Evolutionary conservation across 768 basidiomycete species (phyloP).

Genomic region (Tephrocybe sp.): DNA sequence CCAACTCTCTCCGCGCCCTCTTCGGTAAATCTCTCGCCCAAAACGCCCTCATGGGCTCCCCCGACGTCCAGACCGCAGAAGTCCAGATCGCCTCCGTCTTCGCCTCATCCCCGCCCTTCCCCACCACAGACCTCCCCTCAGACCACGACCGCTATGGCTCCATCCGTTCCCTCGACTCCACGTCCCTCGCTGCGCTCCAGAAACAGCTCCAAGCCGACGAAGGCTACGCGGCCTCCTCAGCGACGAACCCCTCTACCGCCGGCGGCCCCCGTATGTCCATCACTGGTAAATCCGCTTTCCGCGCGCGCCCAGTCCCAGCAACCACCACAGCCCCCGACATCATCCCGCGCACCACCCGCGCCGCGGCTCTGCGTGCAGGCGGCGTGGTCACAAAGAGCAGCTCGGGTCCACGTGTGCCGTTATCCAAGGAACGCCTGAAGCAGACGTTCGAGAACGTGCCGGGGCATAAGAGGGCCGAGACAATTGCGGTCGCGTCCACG

Average conservation of each 20-base stretch:
- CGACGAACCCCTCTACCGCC: constrained; percentile 41
- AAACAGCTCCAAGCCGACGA: constrained; percentile 35
- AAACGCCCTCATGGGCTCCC: constrained; percentile 75
- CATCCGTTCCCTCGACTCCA: constrained; percentile 47
- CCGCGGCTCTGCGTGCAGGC: constrained; percentile 74
- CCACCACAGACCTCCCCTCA: constrained; percentile 58
- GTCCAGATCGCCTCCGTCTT: constrained; percentile 78
- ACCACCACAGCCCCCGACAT: constrained; percentile 67
- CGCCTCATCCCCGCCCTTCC: constrained; percentile 81
- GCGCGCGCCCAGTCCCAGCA: constrained; percentile 65
- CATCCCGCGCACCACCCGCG: constrained; percentile 72
- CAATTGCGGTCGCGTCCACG: constrained; percentile 73
- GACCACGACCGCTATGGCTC: constrained; percentile 34
- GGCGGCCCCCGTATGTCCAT: constrained; percentile 38
- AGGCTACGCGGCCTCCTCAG: constrained; percentile 45
- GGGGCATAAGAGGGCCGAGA: constrained; percentile 73
- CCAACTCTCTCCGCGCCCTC: constrained; percentile 69
- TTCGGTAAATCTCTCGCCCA: constrained; percentile 56
- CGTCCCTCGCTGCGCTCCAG: constrained; percentile 47
- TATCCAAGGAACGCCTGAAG: constrained; percentile 59
- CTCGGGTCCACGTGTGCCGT: constrained; percentile 47
- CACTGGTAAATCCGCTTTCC: constrained; percentile 55
- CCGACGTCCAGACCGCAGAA: constrained; percentile 69
- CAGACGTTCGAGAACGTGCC: constrained; percentile 78
- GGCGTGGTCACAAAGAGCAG: constrained; percentile 42